phyloP scores from a whole-genome alignment of 768 basidiomycete species.

The Mycena leptocephala region DNA sequence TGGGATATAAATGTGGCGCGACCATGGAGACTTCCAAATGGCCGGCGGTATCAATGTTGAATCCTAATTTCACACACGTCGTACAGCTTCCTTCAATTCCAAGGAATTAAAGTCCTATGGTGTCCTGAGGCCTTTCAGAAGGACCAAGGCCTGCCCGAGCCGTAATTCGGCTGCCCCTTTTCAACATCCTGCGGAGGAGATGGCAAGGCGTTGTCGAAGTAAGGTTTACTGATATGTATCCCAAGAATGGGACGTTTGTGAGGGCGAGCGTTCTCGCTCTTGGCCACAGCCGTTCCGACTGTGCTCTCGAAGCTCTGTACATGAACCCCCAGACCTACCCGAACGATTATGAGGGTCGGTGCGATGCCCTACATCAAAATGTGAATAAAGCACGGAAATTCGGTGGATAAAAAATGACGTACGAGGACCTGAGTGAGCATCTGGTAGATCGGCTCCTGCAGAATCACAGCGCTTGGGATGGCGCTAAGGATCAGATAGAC shows the following conservation, averaged over 20 bases:
- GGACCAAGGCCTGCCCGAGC: too few relatives aligned
- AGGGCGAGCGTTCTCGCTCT: background rate
- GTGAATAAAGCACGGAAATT: background rate
- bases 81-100: too few relatives aligned
- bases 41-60: too few relatives aligned
- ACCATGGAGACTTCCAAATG: too few relatives aligned
- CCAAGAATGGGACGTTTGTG: background rate
- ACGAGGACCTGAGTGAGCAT: slow-evolving; percentile 49
- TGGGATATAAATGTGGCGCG: too few relatives aligned
- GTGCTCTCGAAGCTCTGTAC: background rate
- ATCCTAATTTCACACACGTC: too few relatives aligned
- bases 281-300: background rate
- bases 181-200: background rate
- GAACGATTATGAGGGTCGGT: slow-evolving; percentile 52
- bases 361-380: slow-evolving; percentile 44
- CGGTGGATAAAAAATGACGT: slow-evolving; percentile 9
- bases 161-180: background rate
- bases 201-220: background rate
- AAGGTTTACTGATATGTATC: background rate
- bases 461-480: background rate
- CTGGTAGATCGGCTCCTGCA: slow-evolving; percentile 22
- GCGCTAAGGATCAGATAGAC: slow-evolving; percentile 34
- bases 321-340: slow-evolving; percentile 45
- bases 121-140: too few relatives aligned
- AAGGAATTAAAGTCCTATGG: too few relatives aligned